These are phyloP conservation scores for Sporothrix luriei DNA, from an alignment of 2,329 filamentous ascomycete genomes.

Conservation along the genomic window DNA sequence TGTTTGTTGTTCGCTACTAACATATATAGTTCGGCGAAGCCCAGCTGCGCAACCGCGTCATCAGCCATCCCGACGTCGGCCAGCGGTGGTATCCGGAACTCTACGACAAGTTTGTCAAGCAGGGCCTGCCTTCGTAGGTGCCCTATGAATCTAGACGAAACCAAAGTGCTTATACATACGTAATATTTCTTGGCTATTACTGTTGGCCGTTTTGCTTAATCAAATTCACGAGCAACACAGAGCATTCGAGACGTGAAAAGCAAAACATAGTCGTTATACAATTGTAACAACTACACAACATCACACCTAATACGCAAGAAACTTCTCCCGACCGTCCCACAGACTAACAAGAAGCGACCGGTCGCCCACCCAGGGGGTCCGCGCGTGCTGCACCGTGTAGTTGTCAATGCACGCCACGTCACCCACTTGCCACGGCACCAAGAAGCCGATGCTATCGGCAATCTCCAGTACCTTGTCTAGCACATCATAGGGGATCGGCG, in stretches of 20 bases:
- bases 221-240: no score
- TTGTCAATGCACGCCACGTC: slow-evolving; percentile 34
- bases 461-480: slow-evolving; percentile 32
- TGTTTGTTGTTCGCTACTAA: not conserved
- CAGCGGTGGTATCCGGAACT: slow-evolving; percentile 33
- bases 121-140: slow-evolving; percentile 15
- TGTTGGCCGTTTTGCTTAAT: no score
- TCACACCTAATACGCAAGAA: slow-evolving; percentile 9
- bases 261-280: not conserved
- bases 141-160: no score
- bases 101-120: slow-evolving; percentile 32
- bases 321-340: slow-evolving; percentile 30
- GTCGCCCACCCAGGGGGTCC: slow-evolving; percentile 29
- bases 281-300: no score
- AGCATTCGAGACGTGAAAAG: no score
- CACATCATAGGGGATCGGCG: slow-evolving; percentile 25
- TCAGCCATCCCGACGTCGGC: slow-evolving; percentile 34
- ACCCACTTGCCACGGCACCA: slow-evolving; percentile 34
- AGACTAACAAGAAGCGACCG: slow-evolving; percentile 31
- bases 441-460: slow-evolving; percentile 30
- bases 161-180: no score
- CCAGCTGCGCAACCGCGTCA: slow-evolving; percentile 33
- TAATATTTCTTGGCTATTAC: no score
- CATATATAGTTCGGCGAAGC: slow-evolving; percentile 31
- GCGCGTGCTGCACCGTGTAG: slow-evolving; percentile 33